Base-by-base conservation (phyloP, 805 yeast genomes). In the Tetrapisispora namnaoensis region DNA sequence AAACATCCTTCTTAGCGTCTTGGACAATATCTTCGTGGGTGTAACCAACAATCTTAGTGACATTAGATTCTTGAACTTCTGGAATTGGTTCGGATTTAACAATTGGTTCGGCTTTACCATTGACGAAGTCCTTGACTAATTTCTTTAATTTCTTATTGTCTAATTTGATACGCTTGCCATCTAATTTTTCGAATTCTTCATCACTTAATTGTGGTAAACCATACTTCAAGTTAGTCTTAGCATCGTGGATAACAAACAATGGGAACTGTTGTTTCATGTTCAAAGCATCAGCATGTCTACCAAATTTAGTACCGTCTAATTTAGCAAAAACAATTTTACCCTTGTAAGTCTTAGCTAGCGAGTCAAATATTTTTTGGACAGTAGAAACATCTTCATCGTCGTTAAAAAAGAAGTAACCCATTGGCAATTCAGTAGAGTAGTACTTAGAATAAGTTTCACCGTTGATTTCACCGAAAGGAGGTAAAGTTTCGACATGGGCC, bases 181-280 rank as follows among this genome's bases (percentile, higher is more conserved):
- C 55, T 17, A 45, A 49, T 20, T 55, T 50, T 22, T 50, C 55
- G 40, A 58, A 65, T 38, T 61, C 66, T 49, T 63, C 66, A 7
- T 58, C 62, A 16, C 65, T 49, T 36, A 66, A 44, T 73, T 90
- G 96, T 56, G 78, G 69, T 57, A 82, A 71, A 65, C 90, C 90
- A 65, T 76, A 91, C 74, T 91, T 93, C 66, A 76, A 73, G 74
- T 88, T 86, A 42, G 70, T 61, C 18, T 58, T 68, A 50, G 79
- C 62, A 62, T 88, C 86, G 70, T 91, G 97, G 57, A 91, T 83
- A 45, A 81, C 96, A 65, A 93, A 83, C 51, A 44, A 40, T 67
- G 99, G 99, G 79, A 86, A 83, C 60, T 81, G 79, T 65, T 88
- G 85, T 70, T 83, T 75, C 80, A 90, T 79, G 76, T 86, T 89